These are phyloP conservation scores for Aspergillus sp. DNA, from an alignment of 2,329 filamentous ascomycete species.

Conservation along the genomic window DNA sequence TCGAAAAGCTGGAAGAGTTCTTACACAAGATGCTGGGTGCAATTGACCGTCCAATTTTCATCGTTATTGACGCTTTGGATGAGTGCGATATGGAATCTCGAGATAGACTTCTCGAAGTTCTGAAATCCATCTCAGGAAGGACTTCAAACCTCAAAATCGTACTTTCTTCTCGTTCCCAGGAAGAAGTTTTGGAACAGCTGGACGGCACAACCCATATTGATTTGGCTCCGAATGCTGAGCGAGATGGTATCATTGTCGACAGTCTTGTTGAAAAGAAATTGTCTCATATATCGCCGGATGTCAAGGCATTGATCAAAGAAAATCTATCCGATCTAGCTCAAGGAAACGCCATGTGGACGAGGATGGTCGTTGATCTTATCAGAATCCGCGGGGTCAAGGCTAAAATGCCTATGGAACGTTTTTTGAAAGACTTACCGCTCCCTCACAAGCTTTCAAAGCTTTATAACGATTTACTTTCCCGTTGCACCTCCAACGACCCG, in stretches of 20 bases:
- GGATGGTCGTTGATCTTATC: slow-evolving; percentile 11
- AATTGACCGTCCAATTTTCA: slow-evolving; percentile 10
- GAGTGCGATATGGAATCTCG: slow-evolving; percentile 18
- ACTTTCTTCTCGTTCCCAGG: slow-evolving; percentile 9
- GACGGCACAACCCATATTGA: slow-evolving; percentile 3
- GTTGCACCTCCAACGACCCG: slow-evolving; percentile 6
- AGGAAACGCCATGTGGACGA: slow-evolving; percentile 11
- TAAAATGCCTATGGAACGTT: slow-evolving; percentile 2
- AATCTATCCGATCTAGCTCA: slow-evolving; percentile 8
- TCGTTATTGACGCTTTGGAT: slow-evolving; percentile 20
- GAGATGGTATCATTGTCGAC: slow-evolving; percentile 8
- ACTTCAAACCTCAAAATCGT: slow-evolving; percentile 8
- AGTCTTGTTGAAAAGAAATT: slow-evolving; percentile 6
- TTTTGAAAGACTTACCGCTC: slow-evolving; percentile 6
- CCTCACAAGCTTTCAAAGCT: slow-evolving; percentile 6
- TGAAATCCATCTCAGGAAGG: slow-evolving; percentile 8
- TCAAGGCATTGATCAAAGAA: slow-evolving; percentile 8
- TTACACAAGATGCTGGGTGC: slow-evolving; percentile 7
- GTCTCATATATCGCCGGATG: slow-evolving; percentile 5
- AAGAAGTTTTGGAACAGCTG: slow-evolving; percentile 10
- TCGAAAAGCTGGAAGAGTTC: slow-evolving; percentile 8
- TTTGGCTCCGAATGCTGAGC: slow-evolving; percentile 4
- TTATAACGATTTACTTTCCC: slow-evolving; percentile 8
- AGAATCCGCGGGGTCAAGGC: slow-evolving; percentile 6
- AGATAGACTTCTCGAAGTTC: slow-evolving; percentile 7